Base-by-base conservation (phyloP, 768 basidiomycete genomes). In the Tulasnella sp. region DNA sequence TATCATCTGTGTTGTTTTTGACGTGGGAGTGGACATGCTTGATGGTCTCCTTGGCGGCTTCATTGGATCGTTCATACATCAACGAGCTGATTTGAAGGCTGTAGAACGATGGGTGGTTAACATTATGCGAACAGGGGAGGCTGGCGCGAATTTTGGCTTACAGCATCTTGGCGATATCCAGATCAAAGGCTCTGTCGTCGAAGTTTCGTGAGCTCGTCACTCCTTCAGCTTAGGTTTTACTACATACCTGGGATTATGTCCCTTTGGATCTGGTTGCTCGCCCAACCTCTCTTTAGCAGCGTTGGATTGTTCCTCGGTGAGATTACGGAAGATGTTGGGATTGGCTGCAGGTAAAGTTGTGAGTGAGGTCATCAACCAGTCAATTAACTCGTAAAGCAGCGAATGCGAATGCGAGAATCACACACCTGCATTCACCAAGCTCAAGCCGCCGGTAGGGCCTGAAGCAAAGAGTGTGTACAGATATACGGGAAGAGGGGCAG, bases 141-240 rank as follows among this genome's bases (percentile, higher is more conserved):
- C 38, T 4, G 32, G 42, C 34, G 34, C 1, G 3, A 9, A 24
- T 27, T 51, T 15, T 47, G 47, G 41, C 49, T n/a, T 56, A 63
- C 62, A 63, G 34, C 21, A 63, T 21, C 38, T 62, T 61, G 4
- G 62, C 61, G 21, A 54, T 43, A 47, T 63, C 62, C 21, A 44
- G 34, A 30, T 56, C 43, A 43, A 63, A 63, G 13, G 27, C 21
- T 2, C 52, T 29, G 17, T 21, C 10, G 38, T 51, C 19, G 11
- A 13, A n/a, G 19, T 38, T 30, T 3, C 26, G 9, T 10, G 24
- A 19, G 26, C 29, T 17, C 7, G 15, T 38, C 34, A 5, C 7
- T 38, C 15, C 7, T 7, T 7, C 7, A 5, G 34, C 5, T 7
- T 38, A 5, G 15, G 34, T 7, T 5, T 38, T 5, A 15, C 15